A percentile compares a stretch with the other conserved stretches of the same genome.
These are phyloP conservation scores for Vachellia pachyceras DNA, from an alignment of 306 rosid species.

Conservation along the genomic window DNA sequence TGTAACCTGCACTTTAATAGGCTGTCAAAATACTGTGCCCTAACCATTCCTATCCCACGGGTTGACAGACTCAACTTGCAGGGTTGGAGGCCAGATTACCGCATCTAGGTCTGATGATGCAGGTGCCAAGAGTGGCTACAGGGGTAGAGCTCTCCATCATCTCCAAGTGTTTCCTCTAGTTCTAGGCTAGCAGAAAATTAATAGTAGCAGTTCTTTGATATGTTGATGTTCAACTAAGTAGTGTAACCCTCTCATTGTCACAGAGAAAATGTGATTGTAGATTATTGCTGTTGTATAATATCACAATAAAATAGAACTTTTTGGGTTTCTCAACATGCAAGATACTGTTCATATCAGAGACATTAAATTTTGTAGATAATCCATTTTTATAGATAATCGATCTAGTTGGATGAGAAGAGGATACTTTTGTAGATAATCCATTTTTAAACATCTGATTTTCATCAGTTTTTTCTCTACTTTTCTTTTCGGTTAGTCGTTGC, in stretches of 20 bases:
- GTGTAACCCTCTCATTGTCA: not conserved
- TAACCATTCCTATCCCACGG: too few relatives aligned
- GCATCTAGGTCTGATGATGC: too few relatives aligned
- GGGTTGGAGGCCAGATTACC: too few relatives aligned
- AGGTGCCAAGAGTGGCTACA: too few relatives aligned
- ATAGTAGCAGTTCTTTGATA: not conserved
- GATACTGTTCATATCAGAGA: not conserved
- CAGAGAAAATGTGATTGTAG: not conserved
- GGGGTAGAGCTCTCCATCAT: constrained; percentile 3
- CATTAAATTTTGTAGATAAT: not conserved
- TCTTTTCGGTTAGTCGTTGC: too few relatives aligned
- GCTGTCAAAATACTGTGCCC: too few relatives aligned
- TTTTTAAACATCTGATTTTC: not conserved
- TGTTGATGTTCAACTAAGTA: not conserved
- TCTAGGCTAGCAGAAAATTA: constrained; percentile 29
- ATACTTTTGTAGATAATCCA: too few relatives aligned
- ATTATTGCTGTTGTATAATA: not conserved
- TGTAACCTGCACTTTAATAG: too few relatives aligned
- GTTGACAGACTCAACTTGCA: too few relatives aligned
- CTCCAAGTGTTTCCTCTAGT: not conserved
- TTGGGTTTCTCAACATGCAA: not conserved
- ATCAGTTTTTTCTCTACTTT: not conserved
- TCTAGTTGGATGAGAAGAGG: too few relatives aligned
- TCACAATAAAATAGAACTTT: not conserved
- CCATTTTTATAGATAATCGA: too few relatives aligned